These are phyloP conservation scores for Solanum lycopersicoides DNA, from an alignment of 257 asterid genomes.

Conservation along the genomic window DNA sequence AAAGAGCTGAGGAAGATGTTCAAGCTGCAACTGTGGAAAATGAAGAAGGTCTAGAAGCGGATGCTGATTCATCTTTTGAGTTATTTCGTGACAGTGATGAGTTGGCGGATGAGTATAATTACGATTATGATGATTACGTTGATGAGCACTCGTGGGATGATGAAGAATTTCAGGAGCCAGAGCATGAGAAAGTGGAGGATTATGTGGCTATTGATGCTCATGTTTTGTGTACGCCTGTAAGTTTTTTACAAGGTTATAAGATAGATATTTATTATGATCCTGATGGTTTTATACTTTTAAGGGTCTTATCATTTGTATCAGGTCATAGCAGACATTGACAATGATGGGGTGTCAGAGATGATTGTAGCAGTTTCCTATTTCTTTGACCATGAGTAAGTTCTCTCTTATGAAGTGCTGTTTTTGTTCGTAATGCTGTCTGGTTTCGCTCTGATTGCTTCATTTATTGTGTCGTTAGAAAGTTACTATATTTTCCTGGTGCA, in stretches of 20 bases:
- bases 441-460: not conserved
- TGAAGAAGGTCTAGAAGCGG: constrained; percentile 71
- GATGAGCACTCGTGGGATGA: constrained; percentile 85
- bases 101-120: constrained; percentile 90
- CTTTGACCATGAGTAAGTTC: constrained; percentile 93
- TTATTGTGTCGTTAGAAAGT: not conserved
- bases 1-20: constrained; percentile 26
- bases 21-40: constrained; percentile 84
- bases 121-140: constrained; percentile 88
- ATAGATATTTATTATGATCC: not conserved
- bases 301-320: constrained; percentile 15
- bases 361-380: constrained; percentile 95
- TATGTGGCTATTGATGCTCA: constrained; percentile 92
- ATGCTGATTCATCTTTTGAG: constrained; percentile 92
- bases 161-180: constrained; percentile 78
- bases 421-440: not conserved
- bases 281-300: not conserved
- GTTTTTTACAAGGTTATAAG: constrained; percentile 9
- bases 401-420: not conserved
- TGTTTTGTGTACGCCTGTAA: constrained; percentile 89
- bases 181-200: constrained; percentile 79
- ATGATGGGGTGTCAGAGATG: constrained; percentile 94
- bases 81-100: constrained; percentile 78
- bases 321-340: constrained; percentile 98
- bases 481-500: not conserved